Evolutionary conservation across 306 rosid genomes (phyloP), one percentile per base, ranked within the genome.

Genomic region (Rosa persica): DNA sequence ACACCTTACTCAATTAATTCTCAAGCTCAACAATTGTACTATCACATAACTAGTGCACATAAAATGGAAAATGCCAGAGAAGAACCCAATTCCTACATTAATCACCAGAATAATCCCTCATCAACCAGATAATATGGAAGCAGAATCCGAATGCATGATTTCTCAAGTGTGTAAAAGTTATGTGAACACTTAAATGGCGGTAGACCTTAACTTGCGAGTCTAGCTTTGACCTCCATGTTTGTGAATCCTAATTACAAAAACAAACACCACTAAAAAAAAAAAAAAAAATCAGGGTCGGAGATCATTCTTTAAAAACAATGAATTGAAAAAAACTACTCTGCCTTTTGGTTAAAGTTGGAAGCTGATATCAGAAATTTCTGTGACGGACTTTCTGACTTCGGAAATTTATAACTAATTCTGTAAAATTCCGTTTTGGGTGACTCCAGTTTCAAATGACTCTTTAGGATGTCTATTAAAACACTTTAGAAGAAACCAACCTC

Each of bases 181-280:
- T n/a, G 20, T 0, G 71, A 67, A 65, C 77, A 88, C 99, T 91
- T 85, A 93, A 98, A 76, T 93, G 89, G 5, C 93, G 90, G 81
- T 91, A 93, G 71, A 88, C 89, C 84, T 88, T 88, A 49, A 96
- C 98, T 86, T 96, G 99, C 4, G 91, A 85, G 78, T 96, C 97
- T 10, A 96, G 81, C 77, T 91, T 96, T 44, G 91, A 93, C 83
- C 98, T 90, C 99, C 99, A 96, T 72, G 80, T 80, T 83, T 93
- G 99, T 81, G 93, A 88, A 91, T 96, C 99, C 99, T 96, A 76
- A 77, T n/a, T n/a, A n/a, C n/a, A n/a, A n/a, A 44, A 66, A 36
- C 39, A 34, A 49, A 47, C 8, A 38, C 42, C n/a, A n/a, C n/a
- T n/a, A n/a, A n/a, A n/a, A n/a, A n/a, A n/a, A n/a, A n/a, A n/a